Percentiles rank a stretch among this genome's conserved stretches.
These are phyloP conservation scores for Sordaria brevicollis DNA, from an alignment of 495 filamentous ascomycete genomes.

Conservation along the genomic window DNA sequence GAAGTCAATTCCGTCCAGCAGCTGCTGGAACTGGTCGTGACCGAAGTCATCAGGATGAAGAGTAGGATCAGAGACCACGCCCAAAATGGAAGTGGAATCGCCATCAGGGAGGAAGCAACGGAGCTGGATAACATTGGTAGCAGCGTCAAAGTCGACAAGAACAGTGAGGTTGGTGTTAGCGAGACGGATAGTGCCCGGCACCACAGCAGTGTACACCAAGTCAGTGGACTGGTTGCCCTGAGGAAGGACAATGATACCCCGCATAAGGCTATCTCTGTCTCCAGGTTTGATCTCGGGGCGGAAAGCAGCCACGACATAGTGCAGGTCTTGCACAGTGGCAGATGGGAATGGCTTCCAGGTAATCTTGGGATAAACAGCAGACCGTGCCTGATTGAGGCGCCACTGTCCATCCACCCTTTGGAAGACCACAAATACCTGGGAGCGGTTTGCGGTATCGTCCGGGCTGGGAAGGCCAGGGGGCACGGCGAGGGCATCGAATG, in stretches of 20 bases:
- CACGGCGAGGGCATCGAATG: background rate
- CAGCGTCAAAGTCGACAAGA: background rate
- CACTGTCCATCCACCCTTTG: background rate
- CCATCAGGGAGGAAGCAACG: background rate
- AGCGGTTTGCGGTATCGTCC: background rate
- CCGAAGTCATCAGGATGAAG: background rate
- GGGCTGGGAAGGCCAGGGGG: background rate
- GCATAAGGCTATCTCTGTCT: background rate
- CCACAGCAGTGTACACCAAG: background rate
- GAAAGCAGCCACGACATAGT: background rate
- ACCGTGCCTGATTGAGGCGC: background rate
- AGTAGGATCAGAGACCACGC: background rate
- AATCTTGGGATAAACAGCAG: background rate
- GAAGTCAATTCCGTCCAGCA: background rate
- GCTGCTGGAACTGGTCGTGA: background rate
- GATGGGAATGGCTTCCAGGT: background rate
- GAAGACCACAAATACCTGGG: background rate
- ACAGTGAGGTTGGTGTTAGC: background rate
- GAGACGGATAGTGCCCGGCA: background rate
- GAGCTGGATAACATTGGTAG: background rate
- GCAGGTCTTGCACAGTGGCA: background rate
- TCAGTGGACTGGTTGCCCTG: background rate
- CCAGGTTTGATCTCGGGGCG: background rate
- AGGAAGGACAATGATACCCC: background rate
- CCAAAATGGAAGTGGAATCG: background rate